Evolutionary conservation across 2,329 filamentous ascomycete species (phyloP), one percentile per base, ranked within the genome.

Genomic region (Trichophyton simii): DNA sequence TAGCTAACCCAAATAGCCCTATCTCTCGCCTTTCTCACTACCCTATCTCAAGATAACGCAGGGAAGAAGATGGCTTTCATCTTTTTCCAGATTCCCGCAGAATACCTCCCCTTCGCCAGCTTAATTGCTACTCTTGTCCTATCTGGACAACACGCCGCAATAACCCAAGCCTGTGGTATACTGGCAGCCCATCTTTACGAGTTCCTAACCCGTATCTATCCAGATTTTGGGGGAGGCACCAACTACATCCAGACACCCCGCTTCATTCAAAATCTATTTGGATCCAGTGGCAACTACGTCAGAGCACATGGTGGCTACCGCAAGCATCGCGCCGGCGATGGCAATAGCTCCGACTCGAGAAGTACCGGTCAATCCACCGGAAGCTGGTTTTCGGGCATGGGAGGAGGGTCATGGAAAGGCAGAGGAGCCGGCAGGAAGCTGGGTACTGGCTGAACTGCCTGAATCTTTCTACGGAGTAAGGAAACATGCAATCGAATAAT

Each of bases 131-230:
- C 87, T 9, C 79, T 95, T 22, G 77, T 97, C 60, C 83, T 88
- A 70, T 79, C 76, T 3, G 86, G 86, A 9, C 79, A 80, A 41
- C 66, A 73, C 2, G 75, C 75, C 18, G 81, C 88, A 9, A 70
- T 88, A 61, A 69, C 85, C 3, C 85, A 95, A 69, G 73, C 84
- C 3, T 88, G 83, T 38, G 94, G 94, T n/a, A 79, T 99, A 9
- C 66, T 95, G 50, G 89, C 91, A 11, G 91, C 91, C 3, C 94
- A 99, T 72, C 70, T 94, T 20, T 95, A 90, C 74, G 89, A 97
- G 72, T 99, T 97, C 70, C 74, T 96, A 58, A 90, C 88, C 1
- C 83, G 89, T 57, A 81, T 96, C 48, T 97, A 91, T 80, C 94
- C 94, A 3, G 84, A 88, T 61, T 94, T 94, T 70, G 92, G 91